phyloP scores from a whole-genome alignment of 2,329 filamentous ascomycete genomes.

The Colletotrichum navitas region DNA sequence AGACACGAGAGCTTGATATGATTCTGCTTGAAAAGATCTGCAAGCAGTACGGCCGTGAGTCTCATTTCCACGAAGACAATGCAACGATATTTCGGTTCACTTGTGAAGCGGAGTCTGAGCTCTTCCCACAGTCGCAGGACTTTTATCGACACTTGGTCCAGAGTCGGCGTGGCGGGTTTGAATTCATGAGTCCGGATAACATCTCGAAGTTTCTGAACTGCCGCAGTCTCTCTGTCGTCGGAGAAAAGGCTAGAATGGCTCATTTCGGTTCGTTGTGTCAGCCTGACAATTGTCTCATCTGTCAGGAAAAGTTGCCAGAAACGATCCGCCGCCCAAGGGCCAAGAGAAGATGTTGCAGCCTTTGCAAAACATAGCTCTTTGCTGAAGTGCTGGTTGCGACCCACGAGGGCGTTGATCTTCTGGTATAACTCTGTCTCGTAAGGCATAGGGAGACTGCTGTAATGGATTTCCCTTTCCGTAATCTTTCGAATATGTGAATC shows the following conservation, averaged over 20 bases:
- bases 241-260: slow-evolving; percentile 45
- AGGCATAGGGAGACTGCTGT: slow-evolving; percentile 59
- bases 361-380: slow-evolving; percentile 71
- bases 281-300: slow-evolving; percentile 70
- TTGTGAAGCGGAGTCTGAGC: slow-evolving; percentile 73
- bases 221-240: slow-evolving; percentile 65
- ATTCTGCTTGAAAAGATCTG: slow-evolving; percentile 72
- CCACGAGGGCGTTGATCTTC: slow-evolving; percentile 62
- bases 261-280: slow-evolving; percentile 66
- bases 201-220: slow-evolving; percentile 69
- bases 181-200: slow-evolving; percentile 68
- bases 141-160: slow-evolving; percentile 76
- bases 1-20: slow-evolving; percentile 70
- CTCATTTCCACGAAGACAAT: slow-evolving; percentile 90
- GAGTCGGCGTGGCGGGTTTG: slow-evolving; percentile 47
- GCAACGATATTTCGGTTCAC: slow-evolving; percentile 71
- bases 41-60: slow-evolving; percentile 80
- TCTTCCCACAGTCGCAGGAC: slow-evolving; percentile 72
- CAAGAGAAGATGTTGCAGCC: slow-evolving; percentile 74
- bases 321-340: slow-evolving; percentile 86
- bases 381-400: slow-evolving; percentile 60
- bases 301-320: slow-evolving; percentile 81
- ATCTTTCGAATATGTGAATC: slow-evolving; percentile 57
- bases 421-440: slow-evolving; percentile 76
- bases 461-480: slow-evolving; percentile 61